Base-by-base conservation (phyloP, 139 green algal genomes). In the Coelastrella sp. region DNA sequence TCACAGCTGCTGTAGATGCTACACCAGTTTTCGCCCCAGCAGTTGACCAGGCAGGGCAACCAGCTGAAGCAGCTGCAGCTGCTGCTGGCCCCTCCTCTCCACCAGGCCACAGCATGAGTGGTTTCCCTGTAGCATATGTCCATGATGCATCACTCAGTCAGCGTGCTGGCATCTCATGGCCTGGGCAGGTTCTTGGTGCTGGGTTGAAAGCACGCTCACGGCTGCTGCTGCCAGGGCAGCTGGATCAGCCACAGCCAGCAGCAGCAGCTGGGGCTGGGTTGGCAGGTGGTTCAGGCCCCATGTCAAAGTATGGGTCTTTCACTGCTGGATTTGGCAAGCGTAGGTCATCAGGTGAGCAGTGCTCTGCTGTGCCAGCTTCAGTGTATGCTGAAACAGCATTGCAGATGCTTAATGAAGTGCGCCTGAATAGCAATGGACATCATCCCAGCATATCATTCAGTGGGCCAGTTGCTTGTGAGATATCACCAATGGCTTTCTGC, bases 151-250 rank as follows among this genome's bases (percentile, higher is more conserved):
- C 79, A 7, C 62, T 85, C 4, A 85, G 79, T 45, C 62, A 77
- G 19, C 41, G 45, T 1, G 79, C 79, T 23, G 79, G 79, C 27
- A 74, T 85, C 4, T 41, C 67, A 1, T 85, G 79, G 79, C 79
- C 79, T 0, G 79, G 79, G n/a, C 32, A 60, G 17, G 17, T 85
- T 2, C 41, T 85, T 13, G 79, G 79, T 17, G 79, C 79, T 3
- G 79, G 79, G 23, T 17, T 82, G 21, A 69, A 82, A 23, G 34
- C 75, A 5, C 53, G 53, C 23, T 41, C 35, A 9, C 4, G 75
- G 53, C 51, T 82, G 75, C 51, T 71, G 53, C 75, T 82, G 75
- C 30, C 75, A 37, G 75, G 75, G 8, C 51, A 72, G 19, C 11
- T 23, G 21, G 75, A 82, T 7, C 35, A 69, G 37, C 75, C 53